Conservation (phyloP, 805 yeast species). For the Torulaspora maleeae region DNA sequence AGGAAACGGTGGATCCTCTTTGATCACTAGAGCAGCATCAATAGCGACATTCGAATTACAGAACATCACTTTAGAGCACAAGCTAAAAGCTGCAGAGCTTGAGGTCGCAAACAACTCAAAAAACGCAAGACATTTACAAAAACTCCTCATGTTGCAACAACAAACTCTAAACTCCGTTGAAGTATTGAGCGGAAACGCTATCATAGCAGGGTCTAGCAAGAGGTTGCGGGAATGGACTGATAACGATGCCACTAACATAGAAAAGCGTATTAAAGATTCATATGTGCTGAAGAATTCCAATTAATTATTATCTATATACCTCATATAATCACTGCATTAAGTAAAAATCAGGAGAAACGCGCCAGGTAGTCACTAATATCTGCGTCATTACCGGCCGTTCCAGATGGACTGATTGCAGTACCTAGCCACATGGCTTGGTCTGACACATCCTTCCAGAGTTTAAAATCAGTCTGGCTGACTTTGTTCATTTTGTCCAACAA, state of each 20-base stretch:
- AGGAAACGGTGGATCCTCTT: slow-evolving; percentile 52
- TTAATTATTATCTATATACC: background rate
- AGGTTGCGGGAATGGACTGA: slow-evolving; percentile 60
- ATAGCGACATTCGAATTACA: slow-evolving; percentile 39
- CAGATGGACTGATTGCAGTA: slow-evolving; percentile 35
- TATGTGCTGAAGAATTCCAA: background rate
- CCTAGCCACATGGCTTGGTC: slow-evolving; percentile 74
- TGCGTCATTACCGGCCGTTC: slow-evolving; percentile 24
- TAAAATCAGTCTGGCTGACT: slow-evolving; percentile 41
- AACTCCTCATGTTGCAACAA: slow-evolving; percentile 42
- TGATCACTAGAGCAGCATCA: slow-evolving; percentile 55
- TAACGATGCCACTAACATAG: slow-evolving; percentile 43
- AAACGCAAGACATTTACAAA: slow-evolving; percentile 18
- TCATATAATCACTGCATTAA: background rate
- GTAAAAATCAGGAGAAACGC: background rate
- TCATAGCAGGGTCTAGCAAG: slow-evolving; percentile 43
- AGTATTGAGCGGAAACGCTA: slow-evolving; percentile 21
- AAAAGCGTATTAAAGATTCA: slow-evolving; percentile 40
- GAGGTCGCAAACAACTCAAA: slow-evolving; percentile 12
- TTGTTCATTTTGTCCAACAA: slow-evolving; percentile 31
- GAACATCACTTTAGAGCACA: slow-evolving; percentile 9
- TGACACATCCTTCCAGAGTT: slow-evolving; percentile 74
- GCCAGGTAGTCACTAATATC: slow-evolving; percentile 20
- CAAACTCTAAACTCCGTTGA: slow-evolving; percentile 39
- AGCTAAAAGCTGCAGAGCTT: slow-evolving; percentile 11